Conservation (phyloP, 1,284 basidiomycete genomes). For the Ganoderma leucocontextum region DNA sequence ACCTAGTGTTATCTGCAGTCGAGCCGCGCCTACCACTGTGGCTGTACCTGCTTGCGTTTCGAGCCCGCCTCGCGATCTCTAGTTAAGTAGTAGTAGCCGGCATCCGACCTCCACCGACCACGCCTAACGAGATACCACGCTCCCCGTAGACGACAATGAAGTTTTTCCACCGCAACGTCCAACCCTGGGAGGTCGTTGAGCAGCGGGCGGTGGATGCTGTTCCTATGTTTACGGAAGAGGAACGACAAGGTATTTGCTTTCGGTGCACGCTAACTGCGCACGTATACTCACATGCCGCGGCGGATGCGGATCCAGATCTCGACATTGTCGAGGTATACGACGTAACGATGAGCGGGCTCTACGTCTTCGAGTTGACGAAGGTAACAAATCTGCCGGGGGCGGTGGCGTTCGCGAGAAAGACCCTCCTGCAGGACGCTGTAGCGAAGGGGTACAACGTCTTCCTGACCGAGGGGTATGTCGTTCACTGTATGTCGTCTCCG, state of each 20-base stretch:
- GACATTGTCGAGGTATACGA: constrained; percentile 63
- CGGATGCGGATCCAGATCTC: constrained; percentile 53
- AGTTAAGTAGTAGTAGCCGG: too few species aligned
- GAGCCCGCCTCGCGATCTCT: neutral
- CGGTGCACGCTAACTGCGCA: neutral
- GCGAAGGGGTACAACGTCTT: constrained; percentile 69
- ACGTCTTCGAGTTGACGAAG: constrained; percentile 60
- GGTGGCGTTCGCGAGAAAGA: constrained; percentile 68
- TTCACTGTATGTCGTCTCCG: too few species aligned
- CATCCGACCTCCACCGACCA: neutral
- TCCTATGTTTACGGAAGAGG: constrained; percentile 61
- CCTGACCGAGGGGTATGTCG: constrained; percentile 69
- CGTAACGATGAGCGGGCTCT: constrained; percentile 62
- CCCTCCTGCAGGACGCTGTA: constrained; percentile 63
- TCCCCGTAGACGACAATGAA: constrained; percentile 35
- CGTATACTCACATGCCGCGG: neutral
- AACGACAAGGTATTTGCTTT: constrained; percentile 54
- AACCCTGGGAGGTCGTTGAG: constrained; percentile 81
- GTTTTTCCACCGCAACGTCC: constrained; percentile 59
- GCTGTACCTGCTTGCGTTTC: neutral
- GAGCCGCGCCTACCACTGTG: neutral
- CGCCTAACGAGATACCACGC: neutral
- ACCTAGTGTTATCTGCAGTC: too few species aligned
- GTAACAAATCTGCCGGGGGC: constrained; percentile 56
- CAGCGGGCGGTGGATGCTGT: constrained; percentile 69